Percentiles rank a stretch among this genome's conserved stretches.
These are phyloP conservation scores for Cyanidiococcus yangmingshanensis DNA, from an alignment of 23 red algal genomes.

Conservation along the genomic window DNA sequence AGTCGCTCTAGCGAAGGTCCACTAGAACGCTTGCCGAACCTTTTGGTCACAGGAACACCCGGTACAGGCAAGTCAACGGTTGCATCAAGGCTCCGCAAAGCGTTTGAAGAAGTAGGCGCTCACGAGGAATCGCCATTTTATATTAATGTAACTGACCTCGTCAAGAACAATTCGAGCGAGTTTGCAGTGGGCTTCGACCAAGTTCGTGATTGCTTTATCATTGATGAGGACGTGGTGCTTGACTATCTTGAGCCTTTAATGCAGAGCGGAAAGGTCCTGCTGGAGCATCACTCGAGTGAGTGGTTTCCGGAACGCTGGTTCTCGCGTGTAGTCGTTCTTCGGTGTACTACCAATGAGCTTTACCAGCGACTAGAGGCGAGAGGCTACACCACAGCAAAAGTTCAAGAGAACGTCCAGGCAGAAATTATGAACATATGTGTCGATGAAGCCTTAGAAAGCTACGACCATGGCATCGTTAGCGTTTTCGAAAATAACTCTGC, in stretches of 20 bases:
- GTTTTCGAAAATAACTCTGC: neutral
- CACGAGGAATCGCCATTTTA: constrained; percentile 4
- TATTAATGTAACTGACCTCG: constrained; percentile 44
- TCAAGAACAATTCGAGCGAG: constrained; percentile 31
- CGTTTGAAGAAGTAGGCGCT: constrained; percentile 26
- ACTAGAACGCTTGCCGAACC: constrained; percentile 33
- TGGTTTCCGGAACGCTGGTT: constrained; percentile 77
- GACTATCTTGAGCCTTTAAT: constrained; percentile 50
- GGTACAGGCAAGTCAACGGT: constrained; percentile 20
- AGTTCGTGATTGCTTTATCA: constrained; percentile 24
- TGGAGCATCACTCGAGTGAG: constrained; percentile 65
- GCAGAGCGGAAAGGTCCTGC: constrained; percentile 31
- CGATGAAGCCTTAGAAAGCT: constrained; percentile 43
- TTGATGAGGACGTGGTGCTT: constrained; percentile 53
- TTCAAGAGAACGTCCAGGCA: constrained; percentile 58
- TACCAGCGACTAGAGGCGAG: constrained; percentile 61
- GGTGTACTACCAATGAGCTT: constrained; percentile 33
- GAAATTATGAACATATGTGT: constrained; percentile 67
- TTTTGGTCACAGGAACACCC: constrained; percentile 69
- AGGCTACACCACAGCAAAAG: constrained; percentile 47
- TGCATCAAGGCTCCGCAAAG: neutral
- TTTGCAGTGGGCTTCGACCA: constrained; percentile 33
- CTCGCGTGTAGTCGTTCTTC: constrained; percentile 46
- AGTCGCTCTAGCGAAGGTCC: too few relatives aligned
- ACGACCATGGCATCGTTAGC: neutral